Evolutionary conservation across 805 yeast genomes (phyloP), one percentile per base, ranked within the genome.

Genomic region (Priceomyces castillae): DNA sequence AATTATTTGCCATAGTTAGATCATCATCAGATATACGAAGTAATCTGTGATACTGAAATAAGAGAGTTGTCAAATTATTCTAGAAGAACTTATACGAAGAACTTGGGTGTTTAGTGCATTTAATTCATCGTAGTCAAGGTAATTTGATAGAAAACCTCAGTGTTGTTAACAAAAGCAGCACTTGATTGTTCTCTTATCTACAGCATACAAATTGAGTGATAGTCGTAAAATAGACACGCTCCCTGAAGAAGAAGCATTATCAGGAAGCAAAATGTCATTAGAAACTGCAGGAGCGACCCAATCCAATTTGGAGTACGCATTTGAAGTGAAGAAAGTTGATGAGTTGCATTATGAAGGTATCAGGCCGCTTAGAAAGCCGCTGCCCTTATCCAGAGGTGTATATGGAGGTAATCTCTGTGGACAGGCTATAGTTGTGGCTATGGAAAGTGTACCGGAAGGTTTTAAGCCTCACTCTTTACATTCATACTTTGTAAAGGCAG

Each of bases 381-480:
- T 46, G 7, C 52, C 57, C 6, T 43, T 33, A n/a, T 47, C 61
- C 53, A 53, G 67, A 30, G 73, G 72, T n/a, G 67, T 65, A n/a
- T 70, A 57, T 42, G 74, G 74, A 1, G 75, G 74, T 1, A 69
- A 65, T 37, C 46, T 69, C 14, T 55, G 67, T 30, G 59, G 65
- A 2, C 72, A 67, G 46, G 59, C 67, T 1, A 41, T 65, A 9
- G 50, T 64, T 23, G 74, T 64, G 11, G 71, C 70, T 2, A 62
- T 69, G 59, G 62, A 61, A 39, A 52, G 63, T 12, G 52, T 57
- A 2, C 51, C 52, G 0, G 51, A 46, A 4, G 66, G 60, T 3
- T 70, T 62, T 48, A 58, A 59, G n/a, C 76, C 76, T 2, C 71
- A 69, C 40, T 68, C 73, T 1, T 52, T 69, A 30, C 74, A 70